Evolutionary conservation across 179 eudicot species (phyloP), one percentile per base, ranked within the genome.

Genomic region (Beta corolliflora): DNA sequence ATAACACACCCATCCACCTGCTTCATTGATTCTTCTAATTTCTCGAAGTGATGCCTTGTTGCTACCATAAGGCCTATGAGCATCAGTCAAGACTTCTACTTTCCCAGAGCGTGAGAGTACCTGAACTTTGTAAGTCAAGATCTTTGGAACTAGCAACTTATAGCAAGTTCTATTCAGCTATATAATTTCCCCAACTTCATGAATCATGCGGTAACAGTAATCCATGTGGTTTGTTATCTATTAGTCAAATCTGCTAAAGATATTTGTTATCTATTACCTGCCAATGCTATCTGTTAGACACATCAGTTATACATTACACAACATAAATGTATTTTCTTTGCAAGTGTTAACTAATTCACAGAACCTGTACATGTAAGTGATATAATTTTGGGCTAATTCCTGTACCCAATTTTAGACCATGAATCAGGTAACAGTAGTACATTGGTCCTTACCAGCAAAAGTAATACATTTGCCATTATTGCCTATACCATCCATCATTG

Each of bases 1-100:
- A 87, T 87, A 79, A 94, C 98, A 87, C 94, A 96, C 98, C 99
- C 99, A 96, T 88, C 99, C 99, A 91, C 99, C 99, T 86, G 99
- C 99, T 89, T 91, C 97, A 89, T 86, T 88, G 73, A 96, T 89
- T 77, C 98, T 81, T 79, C 84, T 94, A 79, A 96, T 89, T 91
- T 96, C 99, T 80, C 91, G 87, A 72, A 96, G 92, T 52, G 97
- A 90, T 69, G 80, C 86, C 74, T 73, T 88, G 82, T 90, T 94
- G 88, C 84, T 91, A 84, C 98, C 99, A 84, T 92, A 94, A 41
- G 98, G 99, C 77, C 98, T 83, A 82, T 96, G 99, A 52, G 98
- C 89, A 86, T 87, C 88, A 19, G 99, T 94, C 87, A 96, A 69
- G 69, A 90, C 85, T 85, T 94, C 94, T 79, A 92, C 86, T 87